Conservation (phyloP, 495 filamentous ascomycete genomes). For the Xylaria palmicola region DNA sequence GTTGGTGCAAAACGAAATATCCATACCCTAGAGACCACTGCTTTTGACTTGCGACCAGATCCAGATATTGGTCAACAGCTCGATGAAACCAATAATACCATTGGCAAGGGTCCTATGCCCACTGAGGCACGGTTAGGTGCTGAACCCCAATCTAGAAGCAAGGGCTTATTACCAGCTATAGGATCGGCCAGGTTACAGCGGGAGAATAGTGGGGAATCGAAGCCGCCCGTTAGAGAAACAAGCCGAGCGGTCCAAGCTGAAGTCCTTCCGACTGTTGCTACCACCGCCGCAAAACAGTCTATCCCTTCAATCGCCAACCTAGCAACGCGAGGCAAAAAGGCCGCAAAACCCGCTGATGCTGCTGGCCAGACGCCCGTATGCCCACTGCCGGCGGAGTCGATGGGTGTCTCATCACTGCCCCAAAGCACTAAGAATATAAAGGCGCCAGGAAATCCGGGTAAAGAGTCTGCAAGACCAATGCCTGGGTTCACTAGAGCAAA, state of each 20-base stretch:
- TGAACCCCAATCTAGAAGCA: neutral
- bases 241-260: neutral
- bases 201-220: neutral
- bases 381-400: conserved; percentile 33
- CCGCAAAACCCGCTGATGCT: conserved; percentile 47
- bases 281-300: conserved; percentile 6
- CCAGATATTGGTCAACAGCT: neutral
- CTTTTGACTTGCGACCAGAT: neutral
- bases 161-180: neutral
- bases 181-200: neutral
- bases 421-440: conserved; percentile 13
- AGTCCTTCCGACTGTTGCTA: neutral
- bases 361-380: conserved; percentile 43
- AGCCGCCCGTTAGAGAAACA: neutral
- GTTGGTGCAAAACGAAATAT: neutral
- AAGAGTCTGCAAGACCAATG: conserved; percentile 13
- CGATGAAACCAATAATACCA: neutral
- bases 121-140: neutral
- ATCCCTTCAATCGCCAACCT: conserved; percentile 36
- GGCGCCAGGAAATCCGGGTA: conserved; percentile 25
- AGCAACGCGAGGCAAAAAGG: conserved; percentile 50
- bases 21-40: neutral
- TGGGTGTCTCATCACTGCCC: neutral
- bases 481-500: conserved; percentile 41
- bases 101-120: neutral